Evolutionary conservation across 805 yeast genomes (phyloP).

Genomic region (Candida jianshihensis): DNA sequence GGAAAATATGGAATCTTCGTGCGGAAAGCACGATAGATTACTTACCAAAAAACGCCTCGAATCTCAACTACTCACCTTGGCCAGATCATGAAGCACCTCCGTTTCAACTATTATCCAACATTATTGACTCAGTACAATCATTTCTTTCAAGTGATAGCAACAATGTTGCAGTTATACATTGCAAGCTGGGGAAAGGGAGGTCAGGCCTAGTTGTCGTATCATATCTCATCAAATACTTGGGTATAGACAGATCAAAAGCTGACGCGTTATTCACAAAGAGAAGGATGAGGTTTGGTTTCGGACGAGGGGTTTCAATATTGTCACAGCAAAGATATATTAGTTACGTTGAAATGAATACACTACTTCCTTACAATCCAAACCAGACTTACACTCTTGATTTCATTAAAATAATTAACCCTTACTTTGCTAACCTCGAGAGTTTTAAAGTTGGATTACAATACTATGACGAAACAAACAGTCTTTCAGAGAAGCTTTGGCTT

Average conservation of each 20-base stretch:
- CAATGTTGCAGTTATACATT: constrained; percentile 68
- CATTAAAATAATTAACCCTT: constrained; percentile 6
- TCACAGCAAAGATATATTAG: constrained; percentile 63
- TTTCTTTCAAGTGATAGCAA: constrained; percentile 29
- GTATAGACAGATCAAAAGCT: constrained; percentile 38
- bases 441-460: background rate
- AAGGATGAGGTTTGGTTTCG: constrained; percentile 50
- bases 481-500: background rate
- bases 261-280: constrained; percentile 43
- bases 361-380: background rate
- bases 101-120: constrained; percentile 38
- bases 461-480: background rate
- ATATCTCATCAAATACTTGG: constrained; percentile 48
- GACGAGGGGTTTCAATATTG: constrained; percentile 61
- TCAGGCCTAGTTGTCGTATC: constrained; percentile 75
- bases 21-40: constrained; percentile 43
- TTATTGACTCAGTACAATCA: constrained; percentile 37
- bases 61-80: constrained; percentile 38
- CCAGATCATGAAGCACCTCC: constrained; percentile 78
- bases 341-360: constrained; percentile 32
- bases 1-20: constrained; percentile 73
- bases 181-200: constrained; percentile 89
- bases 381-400: background rate
- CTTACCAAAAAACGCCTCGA: constrained; percentile 17
- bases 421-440: background rate